Evolutionary conservation across 345 rosid species (phyloP).

Genomic region (Pistacia atlantica): DNA sequence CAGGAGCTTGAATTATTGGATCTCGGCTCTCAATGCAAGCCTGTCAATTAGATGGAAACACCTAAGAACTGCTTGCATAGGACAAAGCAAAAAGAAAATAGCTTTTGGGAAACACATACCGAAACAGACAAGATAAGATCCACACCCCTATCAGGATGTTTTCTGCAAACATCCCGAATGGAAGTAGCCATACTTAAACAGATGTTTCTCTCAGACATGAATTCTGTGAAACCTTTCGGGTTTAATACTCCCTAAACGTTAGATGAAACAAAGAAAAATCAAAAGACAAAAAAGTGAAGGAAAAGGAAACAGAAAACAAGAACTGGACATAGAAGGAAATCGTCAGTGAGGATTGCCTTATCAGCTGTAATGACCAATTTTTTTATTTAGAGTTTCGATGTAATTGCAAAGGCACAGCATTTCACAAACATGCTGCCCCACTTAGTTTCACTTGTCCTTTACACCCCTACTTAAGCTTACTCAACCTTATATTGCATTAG

Average conservation of each 20-base stretch:
- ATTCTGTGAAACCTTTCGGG: constrained; percentile 60
- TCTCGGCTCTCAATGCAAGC: constrained; percentile 85
- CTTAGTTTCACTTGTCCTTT: not conserved
- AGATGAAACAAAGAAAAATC: constrained; percentile 18
- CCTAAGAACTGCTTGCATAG: constrained; percentile 19
- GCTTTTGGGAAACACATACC: constrained; percentile 49
- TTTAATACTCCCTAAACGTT: constrained; percentile 60
- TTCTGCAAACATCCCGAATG: constrained; percentile 73
- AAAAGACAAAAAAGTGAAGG: constrained; percentile 10
- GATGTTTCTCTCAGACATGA: constrained; percentile 58
- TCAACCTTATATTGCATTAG: not conserved
- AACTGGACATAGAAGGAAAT: not conserved
- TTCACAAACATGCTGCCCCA: constrained; percentile 5
- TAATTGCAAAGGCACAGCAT: not conserved
- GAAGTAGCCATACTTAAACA: constrained; percentile 84
- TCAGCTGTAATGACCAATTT: not conserved
- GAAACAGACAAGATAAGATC: constrained; percentile 93
- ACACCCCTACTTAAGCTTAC: not conserved
- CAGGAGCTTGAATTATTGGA: constrained; percentile 69
- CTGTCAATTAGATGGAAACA: constrained; percentile 40
- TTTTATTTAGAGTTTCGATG: not conserved
- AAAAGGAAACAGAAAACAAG: constrained; percentile 5
- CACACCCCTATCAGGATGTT: constrained; percentile 95
- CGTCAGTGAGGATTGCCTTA: not conserved
- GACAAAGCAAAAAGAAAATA: constrained; percentile 25